Conservation (phyloP, 768 basidiomycete species). For the Mycena leptocephala region DNA sequence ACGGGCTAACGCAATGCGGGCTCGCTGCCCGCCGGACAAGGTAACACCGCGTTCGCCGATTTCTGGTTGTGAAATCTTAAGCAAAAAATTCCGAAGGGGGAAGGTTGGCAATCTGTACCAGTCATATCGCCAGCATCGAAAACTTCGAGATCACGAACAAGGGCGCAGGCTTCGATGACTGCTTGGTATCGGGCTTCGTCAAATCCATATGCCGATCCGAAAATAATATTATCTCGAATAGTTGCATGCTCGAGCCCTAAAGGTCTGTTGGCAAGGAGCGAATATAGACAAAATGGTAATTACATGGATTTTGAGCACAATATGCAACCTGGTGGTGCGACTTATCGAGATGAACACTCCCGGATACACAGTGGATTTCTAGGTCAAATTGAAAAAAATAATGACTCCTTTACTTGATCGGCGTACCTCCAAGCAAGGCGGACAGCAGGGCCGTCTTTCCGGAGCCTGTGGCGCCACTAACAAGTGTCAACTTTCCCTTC, state of each 20-base stretch:
- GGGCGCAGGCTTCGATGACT: slow-evolving; percentile 83
- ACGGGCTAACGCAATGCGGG: slow-evolving; percentile 83
- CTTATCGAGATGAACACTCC: slow-evolving; percentile 71
- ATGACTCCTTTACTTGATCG: slow-evolving; percentile 8
- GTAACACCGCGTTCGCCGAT: slow-evolving; percentile 90
- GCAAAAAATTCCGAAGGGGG: not conserved
- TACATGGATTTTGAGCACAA: slow-evolving; percentile 79
- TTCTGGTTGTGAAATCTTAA: slow-evolving; percentile 52
- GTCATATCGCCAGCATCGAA: slow-evolving; percentile 87
- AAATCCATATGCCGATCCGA: slow-evolving; percentile 73
- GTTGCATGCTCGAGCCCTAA: slow-evolving; percentile 87
- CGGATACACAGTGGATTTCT: slow-evolving; percentile 76
- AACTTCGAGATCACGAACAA: slow-evolving; percentile 79
- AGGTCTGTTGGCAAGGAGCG: slow-evolving; percentile 43
- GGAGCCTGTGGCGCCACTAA: slow-evolving; percentile 79
- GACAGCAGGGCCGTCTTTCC: slow-evolving; percentile 79
- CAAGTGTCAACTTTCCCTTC: slow-evolving; percentile 67
- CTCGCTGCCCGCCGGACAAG: slow-evolving; percentile 82
- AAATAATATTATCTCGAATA: slow-evolving; percentile 87
- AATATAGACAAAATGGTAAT: not conserved
- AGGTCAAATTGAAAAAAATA: not conserved
- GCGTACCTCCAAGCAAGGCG: slow-evolving; percentile 78
- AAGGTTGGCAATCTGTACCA: slow-evolving; percentile 54
- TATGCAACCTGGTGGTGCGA: slow-evolving; percentile 75
- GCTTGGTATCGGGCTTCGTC: slow-evolving; percentile 75